These are phyloP conservation scores for Hydnomerulius pinastri DNA, from an alignment of 768 basidiomycete species.

Conservation along the genomic window DNA sequence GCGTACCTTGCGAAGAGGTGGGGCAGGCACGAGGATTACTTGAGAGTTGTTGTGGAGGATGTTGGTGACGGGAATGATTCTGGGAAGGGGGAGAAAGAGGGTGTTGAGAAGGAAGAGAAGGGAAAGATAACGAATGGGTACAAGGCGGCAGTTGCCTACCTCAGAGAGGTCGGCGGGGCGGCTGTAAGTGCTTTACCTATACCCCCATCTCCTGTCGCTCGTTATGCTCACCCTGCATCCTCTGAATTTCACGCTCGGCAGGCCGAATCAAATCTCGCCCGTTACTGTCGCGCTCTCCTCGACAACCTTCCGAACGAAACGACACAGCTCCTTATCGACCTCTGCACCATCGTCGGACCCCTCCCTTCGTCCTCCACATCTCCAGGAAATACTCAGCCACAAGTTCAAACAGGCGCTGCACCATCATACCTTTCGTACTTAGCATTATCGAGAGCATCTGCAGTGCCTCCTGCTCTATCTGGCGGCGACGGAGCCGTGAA, in stretches of 20 bases:
- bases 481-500: conserved; percentile 27
- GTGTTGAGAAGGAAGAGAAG: conserved; percentile 16
- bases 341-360: conserved; percentile 72
- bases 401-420: conserved; percentile 24
- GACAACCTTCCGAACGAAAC: conserved; percentile 83
- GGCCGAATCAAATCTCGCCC: conserved; percentile 85
- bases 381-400: conserved; percentile 23
- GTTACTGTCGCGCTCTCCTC: conserved; percentile 88
- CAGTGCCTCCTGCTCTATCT: conserved; percentile 42
- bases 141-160: conserved; percentile 76
- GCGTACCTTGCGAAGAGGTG: conserved; percentile 92
- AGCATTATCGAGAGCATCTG: conserved; percentile 62
- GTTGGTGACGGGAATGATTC: conserved; percentile 41
- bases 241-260: conserved; percentile 33
- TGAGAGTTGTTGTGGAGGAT: conserved; percentile 94
- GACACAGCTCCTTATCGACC: conserved; percentile 86
- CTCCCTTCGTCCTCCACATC: conserved; percentile 39
- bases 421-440: conserved; percentile 83
- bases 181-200: conserved; percentile 53
- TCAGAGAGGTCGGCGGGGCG: conserved; percentile 76
- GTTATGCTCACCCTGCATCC: not conserved
- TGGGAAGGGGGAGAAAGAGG: conserved; percentile 1
- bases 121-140: conserved; percentile 48
- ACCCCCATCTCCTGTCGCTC: not conserved
- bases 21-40: conserved; percentile 87